Percentiles rank a stretch among this genome's conserved stretches.
Evolutionary conservation across 768 basidiomycete genomes (phyloP).

Genomic region (Mycena metata): DNA sequence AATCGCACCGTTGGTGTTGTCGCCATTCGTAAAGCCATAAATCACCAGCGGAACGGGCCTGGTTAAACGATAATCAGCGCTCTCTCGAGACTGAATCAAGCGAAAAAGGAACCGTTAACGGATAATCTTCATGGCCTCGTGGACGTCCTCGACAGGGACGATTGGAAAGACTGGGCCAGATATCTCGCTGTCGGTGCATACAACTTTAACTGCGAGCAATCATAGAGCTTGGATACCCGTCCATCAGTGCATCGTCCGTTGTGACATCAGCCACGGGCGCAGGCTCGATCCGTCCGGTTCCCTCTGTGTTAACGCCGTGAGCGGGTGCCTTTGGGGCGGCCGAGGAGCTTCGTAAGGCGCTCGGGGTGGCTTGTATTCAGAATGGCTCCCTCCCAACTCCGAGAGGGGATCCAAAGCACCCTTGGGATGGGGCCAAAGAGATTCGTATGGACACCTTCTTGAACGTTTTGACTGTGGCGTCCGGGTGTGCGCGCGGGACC

Average conservation of each 20-base stretch:
- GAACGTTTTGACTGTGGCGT: conserved; percentile 54
- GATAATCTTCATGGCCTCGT: conserved; percentile 22
- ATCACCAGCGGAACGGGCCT: conserved; percentile 23
- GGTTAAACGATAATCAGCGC: background rate
- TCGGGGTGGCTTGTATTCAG: conserved; percentile 4
- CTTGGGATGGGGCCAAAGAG: conserved; percentile 52
- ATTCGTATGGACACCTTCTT: conserved; percentile 57
- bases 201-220: no score
- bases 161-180: conserved; percentile 26
- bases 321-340: conserved; percentile 14
- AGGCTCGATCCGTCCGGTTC: conserved; percentile 17
- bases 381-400: conserved; percentile 6
- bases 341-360: conserved; percentile 14
- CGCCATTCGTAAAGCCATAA: conserved; percentile 24
- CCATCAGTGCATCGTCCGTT: conserved; percentile 23
- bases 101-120: background rate
- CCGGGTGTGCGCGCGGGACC: conserved; percentile 56
- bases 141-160: conserved; percentile 5
- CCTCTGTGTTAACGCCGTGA: conserved; percentile 21
- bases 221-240: background rate
- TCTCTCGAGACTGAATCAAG: background rate
- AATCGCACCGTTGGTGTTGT: conserved; percentile 9
- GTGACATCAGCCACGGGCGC: conserved; percentile 10
- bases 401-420: conserved; percentile 20
- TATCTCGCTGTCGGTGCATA: conserved; percentile 8